phyloP scores from a whole-genome alignment of 768 basidiomycete genomes.

The Gelatoporia subvermispora region DNA sequence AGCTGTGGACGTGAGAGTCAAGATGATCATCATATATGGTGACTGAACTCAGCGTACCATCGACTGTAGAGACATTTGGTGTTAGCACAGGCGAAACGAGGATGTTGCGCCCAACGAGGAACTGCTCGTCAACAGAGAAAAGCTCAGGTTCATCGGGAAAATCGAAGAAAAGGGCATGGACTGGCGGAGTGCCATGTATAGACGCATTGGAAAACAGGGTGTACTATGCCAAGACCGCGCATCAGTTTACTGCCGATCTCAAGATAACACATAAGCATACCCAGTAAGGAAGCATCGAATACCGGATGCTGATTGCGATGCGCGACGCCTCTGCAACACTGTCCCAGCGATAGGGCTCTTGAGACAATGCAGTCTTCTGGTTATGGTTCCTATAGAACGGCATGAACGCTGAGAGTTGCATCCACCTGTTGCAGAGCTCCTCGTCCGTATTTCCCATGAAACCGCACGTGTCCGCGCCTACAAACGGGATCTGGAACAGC shows the following conservation, averaged over 20 bases:
- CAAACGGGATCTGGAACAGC: slow-evolving; percentile 78
- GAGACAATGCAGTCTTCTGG: slow-evolving; percentile 55
- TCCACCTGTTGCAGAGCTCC: slow-evolving; percentile 81
- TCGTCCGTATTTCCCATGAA: slow-evolving; percentile 71
- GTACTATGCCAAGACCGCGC: slow-evolving; percentile 40
- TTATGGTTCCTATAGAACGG: slow-evolving; percentile 86
- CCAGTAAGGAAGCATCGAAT: slow-evolving; percentile 76
- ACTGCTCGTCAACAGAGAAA: slow-evolving; percentile 61
- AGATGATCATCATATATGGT: not conserved
- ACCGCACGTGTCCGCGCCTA: slow-evolving; percentile 75
- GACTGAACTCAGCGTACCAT: slow-evolving; percentile 37
- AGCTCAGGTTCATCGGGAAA: slow-evolving; percentile 68
- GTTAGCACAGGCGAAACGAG: slow-evolving; percentile 72
- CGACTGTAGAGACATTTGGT: slow-evolving; percentile 64
- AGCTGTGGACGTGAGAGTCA: slow-evolving; percentile 30
- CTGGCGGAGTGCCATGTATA: slow-evolving; percentile 57
- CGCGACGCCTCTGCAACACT: slow-evolving; percentile 72
- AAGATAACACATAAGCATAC: slow-evolving; percentile 30
- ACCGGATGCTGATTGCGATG: slow-evolving; percentile 66
- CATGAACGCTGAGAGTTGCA: slow-evolving; percentile 77
- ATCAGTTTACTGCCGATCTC: not conserved
- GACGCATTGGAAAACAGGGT: slow-evolving; percentile 71
- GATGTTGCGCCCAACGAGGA: slow-evolving; percentile 64
- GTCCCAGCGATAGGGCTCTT: slow-evolving; percentile 81
- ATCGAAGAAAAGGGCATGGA: slow-evolving; percentile 74